Evolutionary conservation across 2,329 filamentous ascomycete genomes (phyloP).

Genomic region (Pseudogymnoascus sp.): DNA sequence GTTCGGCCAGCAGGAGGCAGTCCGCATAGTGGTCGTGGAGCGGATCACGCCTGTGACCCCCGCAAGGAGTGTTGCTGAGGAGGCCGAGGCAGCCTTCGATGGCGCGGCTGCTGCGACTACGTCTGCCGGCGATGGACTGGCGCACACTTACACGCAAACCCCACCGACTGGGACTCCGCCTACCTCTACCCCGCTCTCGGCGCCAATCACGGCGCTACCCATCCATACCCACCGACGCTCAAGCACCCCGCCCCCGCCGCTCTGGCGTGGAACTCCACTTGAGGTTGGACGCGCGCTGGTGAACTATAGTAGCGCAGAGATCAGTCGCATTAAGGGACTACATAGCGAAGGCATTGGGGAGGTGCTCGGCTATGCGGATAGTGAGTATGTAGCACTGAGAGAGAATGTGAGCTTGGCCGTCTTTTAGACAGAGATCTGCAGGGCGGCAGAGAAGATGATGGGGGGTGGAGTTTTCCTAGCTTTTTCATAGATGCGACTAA

Average conservation of each 20-base stretch:
- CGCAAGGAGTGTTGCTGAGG: conserved; percentile 22
- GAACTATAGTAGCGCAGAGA: conserved; percentile 84
- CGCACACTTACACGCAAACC: conserved; percentile 4
- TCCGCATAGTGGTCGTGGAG: conserved; percentile 74
- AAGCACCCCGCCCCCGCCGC: conserved; percentile 23
- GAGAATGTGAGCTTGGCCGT: conserved; percentile 71
- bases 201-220: conserved; percentile 1
- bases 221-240: background rate
- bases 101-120: background rate
- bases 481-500: background rate
- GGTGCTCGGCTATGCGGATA: conserved; percentile 83
- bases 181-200: conserved; percentile 15
- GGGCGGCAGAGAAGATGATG: background rate
- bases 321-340: conserved; percentile 72
- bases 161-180: background rate
- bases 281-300: conserved; percentile 87
- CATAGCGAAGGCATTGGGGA: conserved; percentile 73
- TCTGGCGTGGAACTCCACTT: conserved; percentile 42
- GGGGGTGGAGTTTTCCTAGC: background rate
- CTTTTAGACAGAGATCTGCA: conserved; percentile 31
- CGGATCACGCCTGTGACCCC: conserved; percentile 25
- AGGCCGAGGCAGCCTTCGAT: conserved; percentile 10
- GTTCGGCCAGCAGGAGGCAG: conserved; percentile 88
- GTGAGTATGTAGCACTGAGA: conserved; percentile 82
- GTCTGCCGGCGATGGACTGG: background rate